These are phyloP conservation scores for Artemisia argyi DNA, from an alignment of 129 eudicot species.

Conservation along the genomic window DNA sequence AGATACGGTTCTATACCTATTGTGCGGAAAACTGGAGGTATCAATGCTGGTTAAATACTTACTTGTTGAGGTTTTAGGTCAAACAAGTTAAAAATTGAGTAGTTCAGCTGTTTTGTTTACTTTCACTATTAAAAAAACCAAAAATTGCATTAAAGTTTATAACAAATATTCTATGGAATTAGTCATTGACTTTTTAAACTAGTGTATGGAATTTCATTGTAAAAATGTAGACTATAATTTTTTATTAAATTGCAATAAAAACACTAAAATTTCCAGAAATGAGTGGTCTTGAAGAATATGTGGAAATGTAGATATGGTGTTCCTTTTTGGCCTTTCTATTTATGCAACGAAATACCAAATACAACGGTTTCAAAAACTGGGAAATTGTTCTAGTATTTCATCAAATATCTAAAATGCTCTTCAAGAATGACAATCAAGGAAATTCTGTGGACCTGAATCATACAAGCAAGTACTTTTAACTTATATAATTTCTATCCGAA, in stretches of 20 bases:
- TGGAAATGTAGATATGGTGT: neutral
- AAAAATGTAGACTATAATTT: neutral
- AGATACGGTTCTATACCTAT: constrained; percentile 95
- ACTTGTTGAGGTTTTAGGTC: neutral
- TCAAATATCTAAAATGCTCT: neutral
- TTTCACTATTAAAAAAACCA: neutral
- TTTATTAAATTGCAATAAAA: neutral
- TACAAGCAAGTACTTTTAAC: neutral
- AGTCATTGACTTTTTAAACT: neutral
- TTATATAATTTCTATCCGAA: neutral
- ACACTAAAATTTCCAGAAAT: neutral
- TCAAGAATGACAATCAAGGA: neutral
- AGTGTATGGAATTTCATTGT: neutral
- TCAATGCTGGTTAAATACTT: constrained; percentile 11
- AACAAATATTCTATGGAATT: neutral
- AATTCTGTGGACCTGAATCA: neutral
- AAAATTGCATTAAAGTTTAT: neutral
- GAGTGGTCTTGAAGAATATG: neutral
- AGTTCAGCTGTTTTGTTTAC: neutral
- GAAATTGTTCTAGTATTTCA: neutral
- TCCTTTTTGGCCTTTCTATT: neutral
- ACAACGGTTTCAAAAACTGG: neutral
- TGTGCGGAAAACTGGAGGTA: constrained; percentile 99
- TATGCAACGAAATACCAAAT: neutral
- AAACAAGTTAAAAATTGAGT: neutral